Evolutionary conservation across 148 eudicot species (phyloP), one percentile per base, ranked within the genome.

Genomic region (Arbutus unedo): DNA sequence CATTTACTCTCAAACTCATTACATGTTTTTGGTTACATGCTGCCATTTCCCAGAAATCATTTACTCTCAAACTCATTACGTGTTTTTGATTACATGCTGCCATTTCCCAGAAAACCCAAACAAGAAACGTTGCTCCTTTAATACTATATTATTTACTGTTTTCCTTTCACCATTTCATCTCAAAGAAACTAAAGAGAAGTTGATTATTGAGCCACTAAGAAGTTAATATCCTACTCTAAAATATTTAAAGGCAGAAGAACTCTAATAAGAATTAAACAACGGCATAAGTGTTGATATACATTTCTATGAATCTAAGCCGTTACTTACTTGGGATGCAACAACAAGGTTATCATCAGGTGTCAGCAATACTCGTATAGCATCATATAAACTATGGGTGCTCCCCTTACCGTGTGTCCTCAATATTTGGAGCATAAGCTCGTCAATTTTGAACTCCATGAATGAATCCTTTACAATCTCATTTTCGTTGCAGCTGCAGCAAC

Each of bases 321-420:
- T 79, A 88, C 92, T 89, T 88, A 93, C 99, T 86, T 96, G 98
- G 82, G 99, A 96, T 83, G 99, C 99, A 55, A 93, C 90, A 59
- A 96, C 96, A 70, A 98, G 97, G 81, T 89, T 85, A 85, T 96
- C 99, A 88, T 96, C 99, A 85, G 99, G 90, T 62, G 98, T 84
- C 73, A 96, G 85, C 79, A 96, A 90, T 77, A 88, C 86, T 57
- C 91, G 87, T 66, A 96, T 92, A 15, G 98, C 97, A 83, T 94
- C 93, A 86, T 90, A 93, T 71, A 93, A 57, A 78, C 87, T 84
- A 64, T 91, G 86, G 70, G 93, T 77, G 80, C 85, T 85, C 87
- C 86, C 87, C 51, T 82, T 86, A 14, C 79, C 89, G 67, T 83
- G 81, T 74, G 83, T 85, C 77, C 81, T 89, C 82, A 96, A 81